A percentile compares a stretch with the other conserved stretches of the same genome.
These are phyloP conservation scores for Colletotrichum spinosum DNA, from an alignment of 2,329 filamentous ascomycete species.

Conservation along the genomic window DNA sequence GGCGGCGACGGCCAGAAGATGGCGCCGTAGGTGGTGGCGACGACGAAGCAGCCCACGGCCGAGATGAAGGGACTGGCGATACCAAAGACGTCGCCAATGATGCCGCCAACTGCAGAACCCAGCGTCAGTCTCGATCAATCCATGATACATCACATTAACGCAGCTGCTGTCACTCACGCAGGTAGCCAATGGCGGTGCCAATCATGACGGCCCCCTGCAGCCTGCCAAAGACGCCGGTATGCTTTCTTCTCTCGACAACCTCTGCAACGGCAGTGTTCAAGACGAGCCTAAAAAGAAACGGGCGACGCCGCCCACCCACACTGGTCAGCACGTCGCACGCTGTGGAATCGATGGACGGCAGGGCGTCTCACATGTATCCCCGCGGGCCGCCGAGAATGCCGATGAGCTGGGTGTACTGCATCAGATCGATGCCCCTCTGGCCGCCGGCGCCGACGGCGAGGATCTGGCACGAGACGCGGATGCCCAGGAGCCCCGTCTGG, in stretches of 20 bases:
- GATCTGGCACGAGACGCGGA: slow-evolving; percentile 73
- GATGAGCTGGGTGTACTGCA: slow-evolving; percentile 75
- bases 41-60: slow-evolving; percentile 51
- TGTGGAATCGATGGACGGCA: neutral
- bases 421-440: slow-evolving; percentile 72
- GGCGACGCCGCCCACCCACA: neutral
- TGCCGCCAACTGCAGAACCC: slow-evolving; percentile 63
- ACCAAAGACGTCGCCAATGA: slow-evolving; percentile 72
- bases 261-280: slow-evolving; percentile 77
- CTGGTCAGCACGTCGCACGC: no score
- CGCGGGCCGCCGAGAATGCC: slow-evolving; percentile 76
- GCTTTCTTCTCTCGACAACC: slow-evolving; percentile 67
- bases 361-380: slow-evolving; percentile 66
- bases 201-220: slow-evolving; percentile 76
- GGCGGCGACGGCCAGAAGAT: slow-evolving; percentile 45
- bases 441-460: slow-evolving; percentile 72
- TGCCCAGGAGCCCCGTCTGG: slow-evolving; percentile 73
- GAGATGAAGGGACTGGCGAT: slow-evolving; percentile 74
- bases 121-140: neutral
- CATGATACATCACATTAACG: no score
- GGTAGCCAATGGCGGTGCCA: slow-evolving; percentile 72
- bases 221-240: slow-evolving; percentile 74
- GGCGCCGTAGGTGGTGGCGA: slow-evolving; percentile 46
- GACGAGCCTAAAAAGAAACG: slow-evolving; percentile 58
- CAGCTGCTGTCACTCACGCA: slow-evolving; percentile 53